phyloP scores from a whole-genome alignment of 257 asterid genomes.

The Vinca minor region DNA sequence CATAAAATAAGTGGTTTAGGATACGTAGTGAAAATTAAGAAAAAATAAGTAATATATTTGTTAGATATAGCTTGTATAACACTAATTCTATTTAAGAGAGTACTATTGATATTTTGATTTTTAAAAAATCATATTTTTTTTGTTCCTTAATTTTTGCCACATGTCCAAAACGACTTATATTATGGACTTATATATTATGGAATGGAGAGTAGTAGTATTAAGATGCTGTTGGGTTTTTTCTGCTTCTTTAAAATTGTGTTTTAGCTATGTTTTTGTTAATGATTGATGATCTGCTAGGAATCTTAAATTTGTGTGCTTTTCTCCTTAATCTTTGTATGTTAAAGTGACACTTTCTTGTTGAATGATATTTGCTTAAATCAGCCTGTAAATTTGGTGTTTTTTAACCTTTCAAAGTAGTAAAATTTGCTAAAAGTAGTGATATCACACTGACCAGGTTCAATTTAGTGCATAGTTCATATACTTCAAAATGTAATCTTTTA shows the following conservation, averaged over 20 bases:
- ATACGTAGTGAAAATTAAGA: too few species aligned
- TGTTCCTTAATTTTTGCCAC: too few species aligned
- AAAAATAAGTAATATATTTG: too few species aligned
- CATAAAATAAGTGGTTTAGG: too few species aligned
- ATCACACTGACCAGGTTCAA: not conserved
- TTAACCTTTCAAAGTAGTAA: not conserved
- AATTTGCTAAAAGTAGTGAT: not conserved
- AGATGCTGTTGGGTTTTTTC: not conserved
- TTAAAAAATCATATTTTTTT: too few species aligned
- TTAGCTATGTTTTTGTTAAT: not conserved
- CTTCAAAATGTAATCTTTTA: not conserved
- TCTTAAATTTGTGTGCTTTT: not conserved
- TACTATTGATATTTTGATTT: too few species aligned
- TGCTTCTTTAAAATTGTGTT: not conserved
- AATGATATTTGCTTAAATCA: not conserved
- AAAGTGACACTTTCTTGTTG: not conserved
- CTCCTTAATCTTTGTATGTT: not conserved
- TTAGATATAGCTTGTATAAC: too few species aligned
- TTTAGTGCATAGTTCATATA: not conserved
- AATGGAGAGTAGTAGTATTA: too few species aligned
- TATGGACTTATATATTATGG: too few species aligned
- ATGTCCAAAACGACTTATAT: too few species aligned
- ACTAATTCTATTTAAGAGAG: too few species aligned
- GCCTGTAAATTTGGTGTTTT: not conserved
- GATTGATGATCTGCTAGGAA: not conserved